Conservation (phyloP, 2,329 filamentous ascomycete genomes). For the Colletotrichum gloeosporioides region DNA sequence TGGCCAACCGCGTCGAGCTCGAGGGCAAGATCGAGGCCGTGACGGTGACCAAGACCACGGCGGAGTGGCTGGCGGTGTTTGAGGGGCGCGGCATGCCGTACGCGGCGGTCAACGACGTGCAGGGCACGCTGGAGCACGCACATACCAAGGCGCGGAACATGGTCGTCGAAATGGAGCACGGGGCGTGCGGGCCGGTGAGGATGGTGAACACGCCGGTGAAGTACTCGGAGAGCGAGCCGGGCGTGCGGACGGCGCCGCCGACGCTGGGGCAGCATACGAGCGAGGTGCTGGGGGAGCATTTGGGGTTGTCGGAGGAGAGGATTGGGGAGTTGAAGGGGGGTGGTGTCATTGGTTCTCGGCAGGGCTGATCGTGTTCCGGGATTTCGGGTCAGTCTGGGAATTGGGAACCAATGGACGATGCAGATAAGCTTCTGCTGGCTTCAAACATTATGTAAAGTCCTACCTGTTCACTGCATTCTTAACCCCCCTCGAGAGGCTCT, state of each 20-base stretch:
- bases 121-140: slow-evolving; percentile 80
- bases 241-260: slow-evolving; percentile 79
- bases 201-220: slow-evolving; percentile 95
- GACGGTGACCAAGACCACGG: slow-evolving; percentile 78
- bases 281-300: slow-evolving; percentile 70
- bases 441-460: too few relatives aligned
- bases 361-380: too few relatives aligned
- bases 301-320: slow-evolving; percentile 64
- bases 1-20: slow-evolving; percentile 75
- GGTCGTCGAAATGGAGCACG: slow-evolving; percentile 88
- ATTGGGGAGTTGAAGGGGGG: slow-evolving; percentile 68
- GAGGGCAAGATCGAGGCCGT: slow-evolving; percentile 80
- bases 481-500: too few relatives aligned
- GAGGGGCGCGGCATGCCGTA: slow-evolving; percentile 93
- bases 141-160: slow-evolving; percentile 87
- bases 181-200: slow-evolving; percentile 82
- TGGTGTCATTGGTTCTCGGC: slow-evolving; percentile 60
- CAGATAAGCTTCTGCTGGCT: too few relatives aligned
- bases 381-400: too few relatives aligned
- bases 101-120: slow-evolving; percentile 92
- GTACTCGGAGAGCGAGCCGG: slow-evolving; percentile 82
- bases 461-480: too few relatives aligned
- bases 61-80: slow-evolving; percentile 85
- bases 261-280: slow-evolving; percentile 87
- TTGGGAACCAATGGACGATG: too few relatives aligned